Evolutionary conservation across 2,329 filamentous ascomycete genomes (phyloP).

Genomic region (Verticillium isaacii): DNA sequence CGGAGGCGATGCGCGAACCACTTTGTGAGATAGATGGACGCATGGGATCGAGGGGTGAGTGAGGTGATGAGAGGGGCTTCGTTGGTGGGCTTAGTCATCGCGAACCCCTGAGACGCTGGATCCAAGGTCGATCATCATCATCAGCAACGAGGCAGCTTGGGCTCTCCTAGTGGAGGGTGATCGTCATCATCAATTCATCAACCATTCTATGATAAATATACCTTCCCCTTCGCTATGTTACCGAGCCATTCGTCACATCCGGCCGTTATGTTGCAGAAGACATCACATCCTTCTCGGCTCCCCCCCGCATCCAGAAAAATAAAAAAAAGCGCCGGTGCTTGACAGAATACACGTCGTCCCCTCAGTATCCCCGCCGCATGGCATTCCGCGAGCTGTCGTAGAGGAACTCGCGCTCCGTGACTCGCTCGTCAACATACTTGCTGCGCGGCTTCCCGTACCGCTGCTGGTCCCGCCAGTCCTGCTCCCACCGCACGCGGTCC

Average conservation of each 20-base stretch:
- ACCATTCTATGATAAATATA: neutral
- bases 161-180: too few species aligned
- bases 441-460: constrained; percentile 21
- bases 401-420: constrained; percentile 64
- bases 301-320: neutral
- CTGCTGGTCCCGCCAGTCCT: constrained; percentile 42
- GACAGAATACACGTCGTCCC: neutral
- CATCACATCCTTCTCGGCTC: neutral
- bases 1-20: too few species aligned
- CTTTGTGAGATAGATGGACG: too few species aligned
- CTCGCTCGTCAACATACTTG: constrained; percentile 49
- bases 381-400: constrained; percentile 42
- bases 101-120: too few species aligned
- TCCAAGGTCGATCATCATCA: neutral
- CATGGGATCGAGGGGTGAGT: too few species aligned
- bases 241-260: neutral
- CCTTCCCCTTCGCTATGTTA: neutral
- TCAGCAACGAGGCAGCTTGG: too few species aligned
- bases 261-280: neutral
- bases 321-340: neutral
- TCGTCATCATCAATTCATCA: neutral
- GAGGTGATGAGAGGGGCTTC: too few species aligned
- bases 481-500: constrained; percentile 53
- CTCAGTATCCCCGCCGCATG: neutral
- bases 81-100: too few species aligned